Conservation (phyloP, 2,329 filamentous ascomycete species). For the Zymoseptoria brevis region DNA sequence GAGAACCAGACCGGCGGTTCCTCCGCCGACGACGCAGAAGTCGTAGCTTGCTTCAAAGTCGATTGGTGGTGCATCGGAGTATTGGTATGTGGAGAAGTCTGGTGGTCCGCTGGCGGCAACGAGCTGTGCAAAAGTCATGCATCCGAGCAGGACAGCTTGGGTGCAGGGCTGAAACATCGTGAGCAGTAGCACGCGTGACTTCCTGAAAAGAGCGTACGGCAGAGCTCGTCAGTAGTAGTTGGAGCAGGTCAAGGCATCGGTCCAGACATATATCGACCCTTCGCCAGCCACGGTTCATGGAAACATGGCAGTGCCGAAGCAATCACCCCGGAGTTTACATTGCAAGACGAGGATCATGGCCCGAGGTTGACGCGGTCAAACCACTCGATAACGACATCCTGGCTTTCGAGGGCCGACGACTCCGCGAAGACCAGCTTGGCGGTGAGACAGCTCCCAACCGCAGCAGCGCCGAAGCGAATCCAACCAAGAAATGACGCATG, state of each 20-base stretch:
- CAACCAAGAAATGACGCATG: background rate
- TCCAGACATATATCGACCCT: background rate
- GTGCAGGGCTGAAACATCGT: background rate
- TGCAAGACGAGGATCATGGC: background rate
- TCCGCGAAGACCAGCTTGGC: background rate
- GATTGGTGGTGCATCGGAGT: conserved; percentile 5
- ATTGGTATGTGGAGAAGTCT: conserved; percentile 11
- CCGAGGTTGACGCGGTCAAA: background rate
- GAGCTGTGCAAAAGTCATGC: background rate
- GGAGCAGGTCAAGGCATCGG: background rate
- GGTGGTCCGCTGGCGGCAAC: conserved; percentile 1
- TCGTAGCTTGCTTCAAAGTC: conserved; percentile 9
- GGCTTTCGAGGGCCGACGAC: background rate
- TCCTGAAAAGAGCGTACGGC: background rate
- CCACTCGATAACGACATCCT: background rate
- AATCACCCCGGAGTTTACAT: background rate
- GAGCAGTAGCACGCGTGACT: background rate
- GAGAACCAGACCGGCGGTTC: conserved; percentile 17
- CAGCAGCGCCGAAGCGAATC: background rate
- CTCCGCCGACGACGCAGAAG: conserved; percentile 14
- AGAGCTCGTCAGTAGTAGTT: background rate
- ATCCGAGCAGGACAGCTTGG: background rate
- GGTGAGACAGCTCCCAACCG: background rate
- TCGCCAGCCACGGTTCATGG: too few species aligned
- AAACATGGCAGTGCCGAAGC: background rate